A percentile compares a stretch with the other conserved stretches of the same genome.
Conservation (phyloP, 1,139 yeast species). For the Taphrina pruni region DNA sequence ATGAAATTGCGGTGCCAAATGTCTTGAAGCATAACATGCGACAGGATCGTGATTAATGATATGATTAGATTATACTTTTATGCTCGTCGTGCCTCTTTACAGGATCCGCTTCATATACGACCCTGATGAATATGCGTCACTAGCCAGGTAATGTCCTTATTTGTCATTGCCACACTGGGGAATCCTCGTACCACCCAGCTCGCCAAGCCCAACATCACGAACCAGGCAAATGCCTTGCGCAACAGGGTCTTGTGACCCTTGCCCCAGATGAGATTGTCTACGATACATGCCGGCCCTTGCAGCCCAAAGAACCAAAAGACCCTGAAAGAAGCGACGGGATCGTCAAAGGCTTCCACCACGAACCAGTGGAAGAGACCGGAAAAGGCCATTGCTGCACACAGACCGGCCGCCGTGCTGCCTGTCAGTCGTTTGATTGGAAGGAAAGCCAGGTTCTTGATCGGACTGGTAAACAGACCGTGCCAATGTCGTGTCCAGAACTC, state of each 20-base stretch:
- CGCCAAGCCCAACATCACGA: conserved; percentile 35
- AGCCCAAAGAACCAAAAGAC: conserved; percentile 33
- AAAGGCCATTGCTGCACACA: conserved; percentile 34
- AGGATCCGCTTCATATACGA: neutral
- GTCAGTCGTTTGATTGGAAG: conserved; percentile 22
- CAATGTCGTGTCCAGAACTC: conserved; percentile 38
- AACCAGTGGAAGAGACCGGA: conserved; percentile 38
- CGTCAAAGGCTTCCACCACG: conserved; percentile 26
- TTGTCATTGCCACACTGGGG: conserved; percentile 32
- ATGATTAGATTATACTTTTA: neutral
- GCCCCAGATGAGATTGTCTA: conserved; percentile 28
- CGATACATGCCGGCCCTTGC: conserved; percentile 38
- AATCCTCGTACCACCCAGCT: conserved; percentile 38
- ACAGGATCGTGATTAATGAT: no score
- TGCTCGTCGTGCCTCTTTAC: neutral
- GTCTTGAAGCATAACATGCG: no score
- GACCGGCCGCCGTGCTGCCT: conserved; percentile 21
- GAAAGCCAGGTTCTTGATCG: conserved; percentile 34
- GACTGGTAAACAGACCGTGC: conserved; percentile 38
- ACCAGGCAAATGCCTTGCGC: conserved; percentile 32
- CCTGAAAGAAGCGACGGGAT: conserved; percentile 9
- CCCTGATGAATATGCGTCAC: conserved; percentile 13
- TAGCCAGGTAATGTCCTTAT: conserved; percentile 31
- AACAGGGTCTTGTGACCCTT: conserved; percentile 8
- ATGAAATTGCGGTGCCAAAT: no score